Conservation (phyloP, 768 basidiomycete genomes). For the Chlorophyllum brunneum region DNA sequence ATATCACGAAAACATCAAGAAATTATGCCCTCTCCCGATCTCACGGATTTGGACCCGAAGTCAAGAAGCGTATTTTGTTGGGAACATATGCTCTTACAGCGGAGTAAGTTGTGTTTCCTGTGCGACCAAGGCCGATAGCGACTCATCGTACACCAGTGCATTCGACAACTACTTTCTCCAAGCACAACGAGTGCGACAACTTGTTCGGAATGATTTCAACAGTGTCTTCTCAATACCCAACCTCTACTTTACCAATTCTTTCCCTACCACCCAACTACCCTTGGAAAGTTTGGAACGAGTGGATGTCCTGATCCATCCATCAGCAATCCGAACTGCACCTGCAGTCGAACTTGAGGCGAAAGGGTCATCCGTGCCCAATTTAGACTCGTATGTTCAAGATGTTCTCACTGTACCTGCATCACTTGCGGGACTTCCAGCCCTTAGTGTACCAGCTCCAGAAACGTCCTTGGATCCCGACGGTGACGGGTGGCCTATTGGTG, state of each 20-base stretch:
- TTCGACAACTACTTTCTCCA: slow-evolving; percentile 97
- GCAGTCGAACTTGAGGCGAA: slow-evolving; percentile 27
- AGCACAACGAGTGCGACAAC: slow-evolving; percentile 75
- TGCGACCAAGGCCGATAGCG: neutral
- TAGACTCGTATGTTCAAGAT: slow-evolving; percentile 82
- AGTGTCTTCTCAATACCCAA: slow-evolving; percentile 60
- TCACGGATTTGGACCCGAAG: slow-evolving; percentile 77
- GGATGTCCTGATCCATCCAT: slow-evolving; percentile 84
- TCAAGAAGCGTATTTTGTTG: slow-evolving; percentile 79
- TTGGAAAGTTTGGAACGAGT: slow-evolving; percentile 33
- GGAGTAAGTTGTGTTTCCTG: slow-evolving; percentile 52
- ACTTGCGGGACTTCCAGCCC: slow-evolving; percentile 80
- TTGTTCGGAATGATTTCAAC: slow-evolving; percentile 72
- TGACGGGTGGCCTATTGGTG: slow-evolving; percentile 79
- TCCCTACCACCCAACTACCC: neutral
- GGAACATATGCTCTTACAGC: slow-evolving; percentile 92
- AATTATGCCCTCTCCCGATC: slow-evolving; percentile 68
- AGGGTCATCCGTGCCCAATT: slow-evolving; percentile 12
- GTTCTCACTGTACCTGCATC: slow-evolving; percentile 91
- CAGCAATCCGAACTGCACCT: slow-evolving; percentile 85
- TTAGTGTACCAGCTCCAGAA: slow-evolving; percentile 57
- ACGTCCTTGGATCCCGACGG: slow-evolving; percentile 29
- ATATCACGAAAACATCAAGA: slow-evolving; percentile 45
- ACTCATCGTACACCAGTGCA: slow-evolving; percentile 47
- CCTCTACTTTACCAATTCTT: slow-evolving; percentile 29